Conservation (phyloP, 2,329 filamentous ascomycete species). For the Phoma sp. region DNA sequence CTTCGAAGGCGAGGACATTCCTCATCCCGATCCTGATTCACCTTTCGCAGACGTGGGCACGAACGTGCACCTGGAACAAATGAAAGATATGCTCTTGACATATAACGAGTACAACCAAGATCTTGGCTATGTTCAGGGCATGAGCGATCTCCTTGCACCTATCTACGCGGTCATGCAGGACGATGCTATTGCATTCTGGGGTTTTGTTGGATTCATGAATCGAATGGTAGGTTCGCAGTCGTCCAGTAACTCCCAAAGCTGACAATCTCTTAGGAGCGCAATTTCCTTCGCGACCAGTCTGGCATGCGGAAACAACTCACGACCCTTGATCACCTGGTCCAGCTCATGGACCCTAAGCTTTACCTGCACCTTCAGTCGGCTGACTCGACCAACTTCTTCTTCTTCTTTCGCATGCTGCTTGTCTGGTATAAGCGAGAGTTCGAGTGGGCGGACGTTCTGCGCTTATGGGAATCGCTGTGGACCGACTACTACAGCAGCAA, state of each 20-base stretch:
- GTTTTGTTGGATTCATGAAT: slow-evolving; percentile 93
- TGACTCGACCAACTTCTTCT: slow-evolving; percentile 98
- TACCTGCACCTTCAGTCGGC: slow-evolving; percentile 88
- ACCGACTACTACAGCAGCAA: slow-evolving; percentile 88
- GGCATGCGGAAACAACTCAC: slow-evolving; percentile 93
- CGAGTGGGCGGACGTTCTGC: slow-evolving; percentile 82
- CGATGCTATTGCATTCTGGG: slow-evolving; percentile 96
- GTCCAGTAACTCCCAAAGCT: background rate
- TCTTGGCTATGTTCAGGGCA: slow-evolving; percentile 96
- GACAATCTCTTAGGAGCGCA: slow-evolving; percentile 68
- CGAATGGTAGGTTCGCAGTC: slow-evolving; percentile 68
- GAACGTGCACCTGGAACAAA: slow-evolving; percentile 96
- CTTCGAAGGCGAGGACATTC: slow-evolving; percentile 94
- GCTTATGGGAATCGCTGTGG: slow-evolving; percentile 93
- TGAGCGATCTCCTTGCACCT: slow-evolving; percentile 94
- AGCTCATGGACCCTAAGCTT: slow-evolving; percentile 94
- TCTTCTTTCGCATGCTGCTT: slow-evolving; percentile 98
- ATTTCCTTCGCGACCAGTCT: slow-evolving; percentile 93
- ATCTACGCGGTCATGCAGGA: slow-evolving; percentile 98
- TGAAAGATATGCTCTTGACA: slow-evolving; percentile 98
- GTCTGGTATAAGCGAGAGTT: slow-evolving; percentile 99
- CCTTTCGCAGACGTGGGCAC: slow-evolving; percentile 92
- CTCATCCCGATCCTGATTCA: slow-evolving; percentile 93
- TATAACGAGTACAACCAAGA: slow-evolving; percentile 98
- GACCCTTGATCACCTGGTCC: slow-evolving; percentile 91